Base-by-base conservation (phyloP, 2,329 filamentous ascomycete species). In the Nannizziopsis arthrosporioides region DNA sequence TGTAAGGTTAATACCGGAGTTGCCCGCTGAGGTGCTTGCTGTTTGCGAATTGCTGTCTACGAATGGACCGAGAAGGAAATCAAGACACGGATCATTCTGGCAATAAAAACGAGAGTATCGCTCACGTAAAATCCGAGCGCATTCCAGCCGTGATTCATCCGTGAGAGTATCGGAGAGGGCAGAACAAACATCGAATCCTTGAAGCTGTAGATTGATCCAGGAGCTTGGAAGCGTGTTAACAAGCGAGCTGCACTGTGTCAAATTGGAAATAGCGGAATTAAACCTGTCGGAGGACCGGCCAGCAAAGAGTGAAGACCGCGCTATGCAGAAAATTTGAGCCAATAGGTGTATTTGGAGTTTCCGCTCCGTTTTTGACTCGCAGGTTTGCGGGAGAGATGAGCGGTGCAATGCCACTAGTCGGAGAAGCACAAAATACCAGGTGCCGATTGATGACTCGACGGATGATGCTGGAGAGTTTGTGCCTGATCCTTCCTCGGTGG, bases 151-250 rank as follows among this genome's bases (percentile, higher is more conserved):
- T 18, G 63, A 59, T 43, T 72, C 69, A 35, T 72, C 67, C 12
- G 67, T 62, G 46, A 72, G 63, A 12, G 63, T 61, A 48, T 73
- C 70, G 27, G 69, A 61, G 3, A 72, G 58, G 9, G 65, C 64
- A 8, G 68, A 64, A 9, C 69, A 68, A 11, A 71, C 66, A 50
- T 73, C 70, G 11, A 71, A 57, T 10, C 68, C 63, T 36, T 70
- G 64, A 5, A 64, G 63, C 49, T 67, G 65, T 11, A 68, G 55
- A 32, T 61, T 54, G 5, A 62, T 62, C 7, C 61, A 63, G 15
- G 61, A 60, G 19, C 59, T 61, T 11, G 60, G 58, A 9, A 56
- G 56, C 41, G 55, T 15, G 35, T 12, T 42, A 41, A 49, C 15
- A 32, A 48, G 42, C 18, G 39, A 48, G 9, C 55, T 9, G 55